Evolutionary conservation across 2,329 filamentous ascomycete species (phyloP).

Genomic region (Amylocarpus encephaloides): DNA sequence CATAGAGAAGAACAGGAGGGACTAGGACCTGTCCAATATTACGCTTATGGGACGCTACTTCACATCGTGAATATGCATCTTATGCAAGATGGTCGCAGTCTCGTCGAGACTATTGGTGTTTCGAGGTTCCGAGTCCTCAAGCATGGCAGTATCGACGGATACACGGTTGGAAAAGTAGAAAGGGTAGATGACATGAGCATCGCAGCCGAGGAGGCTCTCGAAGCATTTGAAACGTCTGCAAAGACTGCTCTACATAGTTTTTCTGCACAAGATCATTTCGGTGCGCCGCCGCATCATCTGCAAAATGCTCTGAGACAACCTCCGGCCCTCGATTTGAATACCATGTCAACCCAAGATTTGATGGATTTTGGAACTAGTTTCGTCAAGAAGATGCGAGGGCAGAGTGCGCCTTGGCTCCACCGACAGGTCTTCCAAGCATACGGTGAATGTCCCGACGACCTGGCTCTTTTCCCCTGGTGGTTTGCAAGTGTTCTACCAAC

Average conservation of each 20-base stretch:
- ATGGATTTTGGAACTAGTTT: slow-evolving; percentile 62
- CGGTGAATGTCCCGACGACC: slow-evolving; percentile 67
- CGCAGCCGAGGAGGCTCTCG: slow-evolving; percentile 70
- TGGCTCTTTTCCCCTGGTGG: slow-evolving; percentile 82
- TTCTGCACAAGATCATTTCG: slow-evolving; percentile 19
- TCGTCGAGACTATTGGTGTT: slow-evolving; percentile 71
- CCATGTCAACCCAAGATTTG: slow-evolving; percentile 59
- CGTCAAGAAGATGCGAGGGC: slow-evolving; percentile 59
- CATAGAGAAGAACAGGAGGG: slow-evolving; percentile 45
- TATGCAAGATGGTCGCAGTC: slow-evolving; percentile 72
- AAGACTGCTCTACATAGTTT: slow-evolving; percentile 9
- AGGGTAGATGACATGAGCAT: slow-evolving; percentile 76
- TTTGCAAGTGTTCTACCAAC: slow-evolving; percentile 77
- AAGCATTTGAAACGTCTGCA: slow-evolving; percentile 55
- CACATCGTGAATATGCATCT: slow-evolving; percentile 68
- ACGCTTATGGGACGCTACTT: slow-evolving; percentile 71
- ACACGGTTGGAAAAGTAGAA: slow-evolving; percentile 68
- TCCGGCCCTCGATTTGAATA: slow-evolving; percentile 24
- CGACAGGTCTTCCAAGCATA: slow-evolving; percentile 67
- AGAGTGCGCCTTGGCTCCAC: slow-evolving; percentile 69
- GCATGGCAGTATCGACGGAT: slow-evolving; percentile 65
- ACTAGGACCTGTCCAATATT: slow-evolving; percentile 51
- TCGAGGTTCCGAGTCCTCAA: slow-evolving; percentile 69
- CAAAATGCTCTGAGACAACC: neutral
- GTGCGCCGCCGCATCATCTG: slow-evolving; percentile 14